These are phyloP conservation scores for Kodamaea jinghongensis DNA, from an alignment of 805 yeast genomes.

Conservation along the genomic window DNA sequence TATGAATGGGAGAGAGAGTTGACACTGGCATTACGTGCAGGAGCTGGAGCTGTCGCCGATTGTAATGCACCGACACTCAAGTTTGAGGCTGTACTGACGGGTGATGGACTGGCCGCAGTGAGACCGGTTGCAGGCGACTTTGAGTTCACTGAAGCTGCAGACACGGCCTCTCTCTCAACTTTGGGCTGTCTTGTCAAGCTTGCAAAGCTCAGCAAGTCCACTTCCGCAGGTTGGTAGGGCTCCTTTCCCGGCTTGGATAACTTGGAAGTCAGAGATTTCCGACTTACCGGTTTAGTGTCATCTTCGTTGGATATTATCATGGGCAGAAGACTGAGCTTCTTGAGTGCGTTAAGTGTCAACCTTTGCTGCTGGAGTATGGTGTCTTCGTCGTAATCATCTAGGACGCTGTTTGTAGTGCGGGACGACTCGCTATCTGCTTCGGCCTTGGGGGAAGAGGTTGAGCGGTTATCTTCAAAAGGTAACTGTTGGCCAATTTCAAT, in stretches of 20 bases:
- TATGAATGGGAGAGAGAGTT: constrained; percentile 2
- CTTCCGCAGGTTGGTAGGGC: constrained; percentile 47
- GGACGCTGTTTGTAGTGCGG: constrained; percentile 8
- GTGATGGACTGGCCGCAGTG: constrained; percentile 5
- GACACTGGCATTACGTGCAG: constrained; percentile 7
- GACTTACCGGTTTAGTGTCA: constrained; percentile 10
- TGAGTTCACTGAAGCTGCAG: no score
- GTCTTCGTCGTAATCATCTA: constrained; percentile 32
- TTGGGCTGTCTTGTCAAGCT: constrained; percentile 45
- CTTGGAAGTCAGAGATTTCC: constrained; percentile 5
- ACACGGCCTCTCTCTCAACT: constrained; percentile 7
- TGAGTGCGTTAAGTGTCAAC: constrained; percentile 42
- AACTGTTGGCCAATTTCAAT: constrained; percentile 40
- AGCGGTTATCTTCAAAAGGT: constrained; percentile 32
- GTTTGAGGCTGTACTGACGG: neutral
- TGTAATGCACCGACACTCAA: no score
- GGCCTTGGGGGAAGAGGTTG: constrained; percentile 2
- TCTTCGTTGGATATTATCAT: constrained; percentile 34
- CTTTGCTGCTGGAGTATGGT: constrained; percentile 40
- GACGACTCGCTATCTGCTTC: constrained; percentile 6
- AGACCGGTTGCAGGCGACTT: constrained; percentile 1
- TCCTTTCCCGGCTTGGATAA: constrained; percentile 12
- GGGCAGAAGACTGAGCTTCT: constrained; percentile 41
- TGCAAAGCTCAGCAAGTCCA: constrained; percentile 42
- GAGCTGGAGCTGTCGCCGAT: constrained; percentile 9